A percentile compares a stretch with the other conserved stretches of the same genome.
phyloP scores from a whole-genome alignment of 169 alveolate genomes.

The Cryptosporidium parvum region DNA sequence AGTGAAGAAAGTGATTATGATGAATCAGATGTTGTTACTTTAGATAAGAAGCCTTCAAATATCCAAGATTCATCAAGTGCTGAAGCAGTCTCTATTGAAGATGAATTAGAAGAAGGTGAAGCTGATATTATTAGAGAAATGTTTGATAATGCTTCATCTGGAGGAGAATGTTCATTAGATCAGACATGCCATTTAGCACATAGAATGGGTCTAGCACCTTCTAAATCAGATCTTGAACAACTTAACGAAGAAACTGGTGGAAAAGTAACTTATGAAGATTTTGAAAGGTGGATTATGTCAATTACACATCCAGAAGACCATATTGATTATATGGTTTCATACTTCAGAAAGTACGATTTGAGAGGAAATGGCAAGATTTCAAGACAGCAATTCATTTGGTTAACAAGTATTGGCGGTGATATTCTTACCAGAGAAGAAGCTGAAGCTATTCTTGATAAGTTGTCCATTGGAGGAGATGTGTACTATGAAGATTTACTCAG shows the following conservation, averaged over 20 bases:
- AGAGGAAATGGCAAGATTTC: conserved; percentile 46
- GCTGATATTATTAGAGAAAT: conserved; percentile 46
- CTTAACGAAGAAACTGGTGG: conserved; percentile 30
- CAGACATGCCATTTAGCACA: conserved; percentile 57
- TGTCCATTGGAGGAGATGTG: conserved; percentile 18
- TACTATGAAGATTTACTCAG: conserved; percentile 48
- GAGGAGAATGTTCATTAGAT: conserved; percentile 38
- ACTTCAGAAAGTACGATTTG: conserved; percentile 49
- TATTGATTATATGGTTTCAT: conserved; percentile 67
- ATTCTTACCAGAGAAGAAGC: conserved; percentile 69
- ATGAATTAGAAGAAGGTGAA: conserved; percentile 50
- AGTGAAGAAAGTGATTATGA: conserved; percentile 52
- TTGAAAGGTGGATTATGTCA: conserved; percentile 60
- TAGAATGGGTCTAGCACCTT: conserved; percentile 72
- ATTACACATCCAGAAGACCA: conserved; percentile 75
- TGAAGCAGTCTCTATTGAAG: conserved; percentile 17
- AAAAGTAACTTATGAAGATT: conserved; percentile 43
- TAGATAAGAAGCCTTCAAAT: neutral
- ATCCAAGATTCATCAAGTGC: neutral
- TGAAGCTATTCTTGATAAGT: conserved; percentile 43
- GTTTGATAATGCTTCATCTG: conserved; percentile 53
- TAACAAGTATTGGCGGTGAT: conserved; percentile 70
- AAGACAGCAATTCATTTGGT: conserved; percentile 67
- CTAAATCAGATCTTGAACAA: conserved; percentile 36
- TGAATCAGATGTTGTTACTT: neutral